Conservation (phyloP, 805 yeast genomes). For the Schwanniomyces polymorphus region DNA sequence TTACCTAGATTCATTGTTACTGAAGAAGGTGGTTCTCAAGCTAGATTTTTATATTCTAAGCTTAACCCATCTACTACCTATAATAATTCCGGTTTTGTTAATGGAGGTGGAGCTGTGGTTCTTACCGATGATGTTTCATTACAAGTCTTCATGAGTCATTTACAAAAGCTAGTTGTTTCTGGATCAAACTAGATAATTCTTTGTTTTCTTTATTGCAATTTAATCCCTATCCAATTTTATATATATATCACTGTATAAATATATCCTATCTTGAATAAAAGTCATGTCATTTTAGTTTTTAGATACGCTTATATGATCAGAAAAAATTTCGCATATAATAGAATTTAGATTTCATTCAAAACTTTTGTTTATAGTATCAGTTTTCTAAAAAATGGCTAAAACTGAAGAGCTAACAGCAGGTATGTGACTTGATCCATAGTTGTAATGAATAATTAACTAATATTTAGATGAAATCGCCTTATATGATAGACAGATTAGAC, state of each 20-base stretch:
- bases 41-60: constrained; percentile 92
- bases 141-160: constrained; percentile 92
- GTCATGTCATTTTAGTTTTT: neutral
- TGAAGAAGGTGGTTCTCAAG: constrained; percentile 98
- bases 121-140: constrained; percentile 95
- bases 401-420: constrained; percentile 9
- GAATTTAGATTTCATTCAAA: neutral
- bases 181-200: constrained; percentile 28
- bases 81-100: constrained; percentile 53
- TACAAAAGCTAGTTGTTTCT: constrained; percentile 83
- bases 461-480: constrained; percentile 76
- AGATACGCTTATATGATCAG: neutral
- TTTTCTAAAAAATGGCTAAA: constrained; percentile 1
- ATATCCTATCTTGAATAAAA: neutral
- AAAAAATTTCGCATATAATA: neutral
- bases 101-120: constrained; percentile 67
- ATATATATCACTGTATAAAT: neutral
- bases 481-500: constrained; percentile 90
- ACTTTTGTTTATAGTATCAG: neutral
- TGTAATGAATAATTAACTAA: neutral
- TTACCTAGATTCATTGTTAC: constrained; percentile 96
- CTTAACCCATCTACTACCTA: constrained; percentile 91
- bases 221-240: neutral
- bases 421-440: constrained; percentile 1
- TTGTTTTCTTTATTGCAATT: neutral